Percentiles rank a stretch among this genome's conserved stretches.
These are phyloP conservation scores for Monilinia vaccinii-corymbosi DNA, from an alignment of 2,329 filamentous ascomycete species.

Conservation along the genomic window DNA sequence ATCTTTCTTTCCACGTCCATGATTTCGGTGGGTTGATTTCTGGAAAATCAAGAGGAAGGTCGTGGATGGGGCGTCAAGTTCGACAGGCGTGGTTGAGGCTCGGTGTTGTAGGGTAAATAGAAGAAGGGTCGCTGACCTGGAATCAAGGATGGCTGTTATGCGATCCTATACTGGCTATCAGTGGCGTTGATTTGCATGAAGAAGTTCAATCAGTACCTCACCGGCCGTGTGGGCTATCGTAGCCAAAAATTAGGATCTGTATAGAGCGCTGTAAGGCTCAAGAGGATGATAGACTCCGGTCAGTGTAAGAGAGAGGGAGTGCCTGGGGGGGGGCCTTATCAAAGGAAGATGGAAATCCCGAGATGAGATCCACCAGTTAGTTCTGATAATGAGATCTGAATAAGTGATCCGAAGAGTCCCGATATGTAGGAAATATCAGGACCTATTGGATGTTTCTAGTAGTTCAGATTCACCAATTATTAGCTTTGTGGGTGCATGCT, in stretches of 20 bases:
- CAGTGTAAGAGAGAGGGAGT: neutral
- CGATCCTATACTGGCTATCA: neutral
- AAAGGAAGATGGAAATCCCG: neutral
- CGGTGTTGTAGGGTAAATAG: neutral
- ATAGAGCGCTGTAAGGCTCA: neutral
- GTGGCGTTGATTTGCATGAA: neutral
- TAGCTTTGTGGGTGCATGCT: too few relatives aligned
- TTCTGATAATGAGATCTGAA: neutral
- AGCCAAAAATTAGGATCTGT: neutral
- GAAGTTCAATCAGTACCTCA: neutral
- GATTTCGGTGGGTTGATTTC: neutral
- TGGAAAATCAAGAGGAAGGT: neutral
- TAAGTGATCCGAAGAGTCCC: neutral
- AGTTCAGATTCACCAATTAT: neutral
- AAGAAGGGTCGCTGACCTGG: neutral
- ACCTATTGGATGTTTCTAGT: neutral
- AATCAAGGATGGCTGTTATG: neutral
- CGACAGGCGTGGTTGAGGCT: neutral
- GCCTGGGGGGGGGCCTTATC: too few relatives aligned
- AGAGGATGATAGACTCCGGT: neutral
- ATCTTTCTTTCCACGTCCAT: neutral
- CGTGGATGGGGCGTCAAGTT: neutral
- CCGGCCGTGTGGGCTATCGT: neutral
- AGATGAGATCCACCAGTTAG: too few relatives aligned
- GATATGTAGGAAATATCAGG: too few relatives aligned